Base-by-base conservation (phyloP, 768 basidiomycete species). In the Mycena galericulata region DNA sequence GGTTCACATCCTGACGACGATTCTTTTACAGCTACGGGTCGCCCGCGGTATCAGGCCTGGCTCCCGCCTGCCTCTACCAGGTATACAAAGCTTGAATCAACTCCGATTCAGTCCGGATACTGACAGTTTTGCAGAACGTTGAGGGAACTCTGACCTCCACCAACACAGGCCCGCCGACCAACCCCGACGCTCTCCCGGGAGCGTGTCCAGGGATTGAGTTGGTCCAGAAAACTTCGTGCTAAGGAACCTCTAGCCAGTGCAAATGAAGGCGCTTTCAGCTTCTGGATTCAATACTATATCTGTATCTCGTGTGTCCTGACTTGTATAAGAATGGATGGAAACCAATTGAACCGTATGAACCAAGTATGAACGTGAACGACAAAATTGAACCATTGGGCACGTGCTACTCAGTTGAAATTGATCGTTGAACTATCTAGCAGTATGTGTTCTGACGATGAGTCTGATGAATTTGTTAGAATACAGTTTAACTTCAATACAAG, bases 61-160 rank as follows among this genome's bases (percentile, higher is more conserved):
- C 36, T 10, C 69, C 69, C 15, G 57, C 46, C n/a, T 70, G 69
- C 27, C 11, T 67, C 11, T 70, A 70, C 45, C 20, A 14, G 18
- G 69, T 70, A 61, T 45, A 30, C 27, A 29, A 40, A 11, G 8
- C 11, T 30, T 17, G 6, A 27, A 27, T 34, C 26, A 7, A 22
- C 20, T 22, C 9, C n/a, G n/a, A 17, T 5, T 26, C 30, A 41
- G n/a, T n/a, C n/a, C n/a, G 45, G 34, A 11, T 54, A 12, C 57
- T 69, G 36, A 60, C 10, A 32, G 45, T 22, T 26, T 15, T 36
- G 17, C 53, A 70, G 69, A 70, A 70, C 60, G 53, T 67, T 27
- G 29, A 56, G 22, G 69, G 69, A n/a, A 58, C 17, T n/a, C 63
- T 67, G 4, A 55, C 34, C 12, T 36, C 57, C 47, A 61, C 69